Base-by-base conservation (phyloP, 164 flowering plant genomes). In the Umbilicus rupestris region DNA sequence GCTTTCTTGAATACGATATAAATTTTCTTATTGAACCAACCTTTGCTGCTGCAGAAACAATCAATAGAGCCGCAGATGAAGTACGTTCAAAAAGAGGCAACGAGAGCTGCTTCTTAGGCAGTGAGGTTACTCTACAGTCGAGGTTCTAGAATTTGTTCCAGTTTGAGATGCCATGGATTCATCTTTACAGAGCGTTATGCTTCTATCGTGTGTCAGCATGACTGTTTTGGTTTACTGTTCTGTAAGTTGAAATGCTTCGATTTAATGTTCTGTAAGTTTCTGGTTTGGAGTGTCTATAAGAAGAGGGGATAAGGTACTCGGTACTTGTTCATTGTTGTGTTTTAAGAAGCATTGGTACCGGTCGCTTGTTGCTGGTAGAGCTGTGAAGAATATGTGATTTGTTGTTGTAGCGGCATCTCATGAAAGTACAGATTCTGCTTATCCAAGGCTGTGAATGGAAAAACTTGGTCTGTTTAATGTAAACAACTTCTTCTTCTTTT, bases 101-200 rank as follows among this genome's bases (percentile, higher is more conserved):
- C 28, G 60, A 55, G 33, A 55, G 60, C 60, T 26, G 60, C 60
- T 28, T 55, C 60, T 55, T 55, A 55, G 15, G 60, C 60, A 55
- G 29, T 5, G 8, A 26, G 60, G 60, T 14, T 26, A 50, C 12
- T 7, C 3, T 50, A 10, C 57, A 20, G 33, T 14, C 17, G 17
- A 55, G 16, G 19, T 26, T 26, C 60, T 55, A 26, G 60, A 26
- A 55, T 41, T 41, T 41, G 44, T 9, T 9, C 44, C 44, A 35
- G 44, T 6, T 9, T 14, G 16, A 41, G 44, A 41, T 41, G 44
- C 44, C 12, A 12, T 41, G 12, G 44, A 41, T 10, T 41, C 7
- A 14, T 41, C 12, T 14, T 41, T 41, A 41, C 12, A 7, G 16
- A 41, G 44, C 44, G 12, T 41, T 9, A 41, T 10, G 44, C 7